Evolutionary conservation across 164 flowering plant genomes (phyloP).

Genomic region (Magnolia officinalis): DNA sequence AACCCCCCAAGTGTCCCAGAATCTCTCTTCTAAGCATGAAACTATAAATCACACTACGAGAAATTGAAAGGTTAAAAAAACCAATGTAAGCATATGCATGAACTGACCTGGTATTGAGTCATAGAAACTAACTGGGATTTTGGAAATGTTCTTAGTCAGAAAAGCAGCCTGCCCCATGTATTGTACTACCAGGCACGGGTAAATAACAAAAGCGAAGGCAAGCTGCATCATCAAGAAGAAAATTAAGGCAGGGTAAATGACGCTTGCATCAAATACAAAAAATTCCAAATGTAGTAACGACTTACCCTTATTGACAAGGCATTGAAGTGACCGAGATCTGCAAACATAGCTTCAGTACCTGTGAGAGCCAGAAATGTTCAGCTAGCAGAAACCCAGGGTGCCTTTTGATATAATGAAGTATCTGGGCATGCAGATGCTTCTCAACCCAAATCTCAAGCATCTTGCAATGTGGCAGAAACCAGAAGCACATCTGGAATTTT

Average conservation of each 20-base stretch:
- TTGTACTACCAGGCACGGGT: slow-evolving; percentile 74
- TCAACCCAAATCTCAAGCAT: neutral
- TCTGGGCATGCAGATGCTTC: neutral
- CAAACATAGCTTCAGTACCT: slow-evolving; percentile 94
- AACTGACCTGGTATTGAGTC: slow-evolving; percentile 3
- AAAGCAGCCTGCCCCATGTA: slow-evolving; percentile 95
- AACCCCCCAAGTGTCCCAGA: neutral
- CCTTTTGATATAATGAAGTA: neutral
- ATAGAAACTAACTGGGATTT: slow-evolving; percentile 54
- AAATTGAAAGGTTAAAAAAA: neutral
- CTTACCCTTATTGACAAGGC: slow-evolving; percentile 11
- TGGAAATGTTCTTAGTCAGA: slow-evolving; percentile 52
- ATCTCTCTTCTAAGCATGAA: neutral
- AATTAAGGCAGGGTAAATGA: neutral
- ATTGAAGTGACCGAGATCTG: slow-evolving; percentile 85
- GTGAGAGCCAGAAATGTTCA: slow-evolving; percentile 12
- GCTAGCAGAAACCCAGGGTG: neutral
- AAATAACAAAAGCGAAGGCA: slow-evolving; percentile 63
- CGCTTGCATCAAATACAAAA: neutral
- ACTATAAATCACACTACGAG: neutral
- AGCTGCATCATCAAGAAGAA: slow-evolving; percentile 41
- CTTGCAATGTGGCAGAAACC: neutral
- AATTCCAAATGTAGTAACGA: neutral
- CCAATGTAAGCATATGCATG: neutral
- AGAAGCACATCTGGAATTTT: neutral